Conservation (phyloP, 768 basidiomycete species). For the Leccinum uliginosum region DNA sequence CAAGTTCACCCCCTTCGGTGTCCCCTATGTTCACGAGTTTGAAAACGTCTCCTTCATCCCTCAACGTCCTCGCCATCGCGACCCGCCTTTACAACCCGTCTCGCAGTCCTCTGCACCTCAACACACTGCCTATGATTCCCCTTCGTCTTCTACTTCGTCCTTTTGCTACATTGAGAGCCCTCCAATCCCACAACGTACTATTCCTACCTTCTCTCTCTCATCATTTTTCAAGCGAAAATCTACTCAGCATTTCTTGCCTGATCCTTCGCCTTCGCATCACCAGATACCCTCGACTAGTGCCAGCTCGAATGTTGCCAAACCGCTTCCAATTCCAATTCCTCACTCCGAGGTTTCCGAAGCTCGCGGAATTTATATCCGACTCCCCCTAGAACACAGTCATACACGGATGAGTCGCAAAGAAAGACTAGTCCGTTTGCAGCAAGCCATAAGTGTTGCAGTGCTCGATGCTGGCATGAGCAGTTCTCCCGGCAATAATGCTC, state of each 20-base stretch:
- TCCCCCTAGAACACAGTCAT: slow-evolving; percentile 5
- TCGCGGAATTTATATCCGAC: slow-evolving; percentile 25
- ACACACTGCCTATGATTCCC: background rate
- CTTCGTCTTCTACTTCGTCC: slow-evolving; percentile 20
- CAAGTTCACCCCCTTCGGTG: slow-evolving; percentile 28
- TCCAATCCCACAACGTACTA: slow-evolving; percentile 9
- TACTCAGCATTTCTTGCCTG: background rate
- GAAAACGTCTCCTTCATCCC: slow-evolving; percentile 22
- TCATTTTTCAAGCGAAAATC: slow-evolving; percentile 27
- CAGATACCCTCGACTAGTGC: background rate
- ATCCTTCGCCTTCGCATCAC: background rate
- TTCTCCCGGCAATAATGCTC: slow-evolving; percentile 18
- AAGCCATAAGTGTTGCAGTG: slow-evolving; percentile 35
- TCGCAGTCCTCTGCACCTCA: background rate
- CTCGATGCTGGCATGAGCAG: slow-evolving; percentile 38
- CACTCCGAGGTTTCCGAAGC: slow-evolving; percentile 3
- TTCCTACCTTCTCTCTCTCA: slow-evolving; percentile 13
- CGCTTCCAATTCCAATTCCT: slow-evolving; percentile 18
- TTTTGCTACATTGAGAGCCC: slow-evolving; percentile 27
- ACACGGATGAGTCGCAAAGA: slow-evolving; percentile 17
- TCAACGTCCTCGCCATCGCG: background rate
- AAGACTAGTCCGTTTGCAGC: slow-evolving; percentile 28
- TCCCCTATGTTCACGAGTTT: slow-evolving; percentile 30
- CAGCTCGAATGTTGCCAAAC: slow-evolving; percentile 8
- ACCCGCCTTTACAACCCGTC: background rate